Evolutionary conservation across 352 stramenopile species (phyloP).

Genomic region (Globisporangium megalacanthum): DNA sequence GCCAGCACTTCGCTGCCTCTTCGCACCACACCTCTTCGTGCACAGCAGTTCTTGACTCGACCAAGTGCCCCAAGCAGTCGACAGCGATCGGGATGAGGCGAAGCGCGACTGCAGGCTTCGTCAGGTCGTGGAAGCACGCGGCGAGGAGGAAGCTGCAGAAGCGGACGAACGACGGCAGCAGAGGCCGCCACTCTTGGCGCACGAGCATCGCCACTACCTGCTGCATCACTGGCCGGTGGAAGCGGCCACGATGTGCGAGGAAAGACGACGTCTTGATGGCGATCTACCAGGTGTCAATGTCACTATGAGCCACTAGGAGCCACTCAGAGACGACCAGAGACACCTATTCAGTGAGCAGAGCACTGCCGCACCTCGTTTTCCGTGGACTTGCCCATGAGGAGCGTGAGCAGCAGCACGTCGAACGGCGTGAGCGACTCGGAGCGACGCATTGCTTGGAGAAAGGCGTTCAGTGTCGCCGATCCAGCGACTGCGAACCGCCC

Average conservation of each 20-base stretch:
- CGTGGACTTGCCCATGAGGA: conserved; percentile 50
- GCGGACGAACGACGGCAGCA: conserved; percentile 41
- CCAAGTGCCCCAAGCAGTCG: conserved; percentile 27
- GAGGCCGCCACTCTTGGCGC: conserved; percentile 32
- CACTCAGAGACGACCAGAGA: too few relatives aligned
- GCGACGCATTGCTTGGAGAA: conserved; percentile 41
- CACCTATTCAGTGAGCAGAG: too few relatives aligned
- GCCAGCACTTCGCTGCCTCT: neutral
- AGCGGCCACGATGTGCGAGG: conserved; percentile 29
- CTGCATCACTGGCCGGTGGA: conserved; percentile 29
- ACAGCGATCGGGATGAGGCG: conserved; percentile 37
- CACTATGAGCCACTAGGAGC: too few relatives aligned
- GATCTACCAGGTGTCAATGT: conserved; percentile 13
- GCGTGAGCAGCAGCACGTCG: conserved; percentile 55
- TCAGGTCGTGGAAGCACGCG: conserved; percentile 34
- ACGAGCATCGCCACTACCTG: conserved; percentile 25
- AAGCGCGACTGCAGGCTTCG: conserved; percentile 22
- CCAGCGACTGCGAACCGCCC: conserved; percentile 49
- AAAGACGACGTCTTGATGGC: conserved; percentile 36
- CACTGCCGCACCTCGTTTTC: conserved; percentile 50
- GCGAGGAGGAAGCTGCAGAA: conserved; percentile 55
- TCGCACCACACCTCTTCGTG: conserved; percentile 49
- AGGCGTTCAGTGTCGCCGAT: conserved; percentile 37
- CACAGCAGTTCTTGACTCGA: conserved; percentile 30
- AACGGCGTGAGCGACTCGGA: conserved; percentile 44